Evolutionary conservation across 2,329 filamentous ascomycete genomes (phyloP), one percentile per base, ranked within the genome.

Genomic region (Didymellaceae sp.): DNA sequence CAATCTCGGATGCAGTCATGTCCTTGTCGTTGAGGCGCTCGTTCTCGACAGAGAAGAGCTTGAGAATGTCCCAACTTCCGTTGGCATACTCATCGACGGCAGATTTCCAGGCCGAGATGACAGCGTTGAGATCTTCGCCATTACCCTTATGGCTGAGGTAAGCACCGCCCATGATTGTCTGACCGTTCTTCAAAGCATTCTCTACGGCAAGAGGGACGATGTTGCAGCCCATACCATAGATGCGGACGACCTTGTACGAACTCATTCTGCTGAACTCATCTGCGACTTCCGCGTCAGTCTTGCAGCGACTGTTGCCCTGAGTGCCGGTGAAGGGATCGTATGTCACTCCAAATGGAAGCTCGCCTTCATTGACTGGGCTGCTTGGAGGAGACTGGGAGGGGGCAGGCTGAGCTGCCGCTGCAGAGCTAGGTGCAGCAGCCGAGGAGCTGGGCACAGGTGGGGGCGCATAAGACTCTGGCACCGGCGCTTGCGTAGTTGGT

Each of bases 171-270:
- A 95, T 89, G 24, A 96, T 75, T 70, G 86, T 86, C 69, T 90
- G 81, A 38, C 80, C 81, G 62, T 84, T 80, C n/a, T 79, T 72
- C 62, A 83, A 83, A 28, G 86, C 87, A 7, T 86, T 86, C 9
- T 78, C 73, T 24, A 88, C 75, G 14, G 88, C 82, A 11, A 79
- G 83, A 2, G 79, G 70, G 30, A 90, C 81, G 70, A 92, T 88
- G 64, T 90, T 77, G 72, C 91, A 95, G 71, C 91, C 89, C 49
- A 85, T 84, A 43, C 90, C 91, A 67, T 96, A 96, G 66, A 89
- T 82, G 41, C 91, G 88, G 45, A 95, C 77, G 26, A 86, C 72
- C 14, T 79, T 78, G 73, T 88, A 91, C 11, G 75, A 76, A 21
- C 84, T 77, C 42, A 86, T 74, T 37, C 73, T 74, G 13, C 75